Conservation (phyloP, 805 yeast species). For the Sugiyamaella floridensis region DNA sequence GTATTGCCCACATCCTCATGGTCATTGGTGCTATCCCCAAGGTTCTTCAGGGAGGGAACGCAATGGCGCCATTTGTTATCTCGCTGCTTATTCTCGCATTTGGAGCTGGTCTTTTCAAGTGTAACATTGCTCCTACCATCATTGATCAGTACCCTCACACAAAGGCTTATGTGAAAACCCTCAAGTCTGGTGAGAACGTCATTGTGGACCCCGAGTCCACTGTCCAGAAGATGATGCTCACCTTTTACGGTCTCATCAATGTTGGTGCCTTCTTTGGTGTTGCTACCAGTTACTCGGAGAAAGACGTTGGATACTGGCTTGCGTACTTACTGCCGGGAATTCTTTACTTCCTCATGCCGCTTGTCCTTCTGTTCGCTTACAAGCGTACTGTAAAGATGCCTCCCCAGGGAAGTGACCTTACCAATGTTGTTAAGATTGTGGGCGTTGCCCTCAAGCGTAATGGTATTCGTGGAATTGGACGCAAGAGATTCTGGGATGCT, state of each 20-base stretch:
- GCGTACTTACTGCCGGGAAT: slow-evolving; percentile 46
- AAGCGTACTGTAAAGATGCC: slow-evolving; percentile 32
- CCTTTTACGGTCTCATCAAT: slow-evolving; percentile 51
- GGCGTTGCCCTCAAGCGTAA: slow-evolving; percentile 35
- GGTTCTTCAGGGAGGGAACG: slow-evolving; percentile 16
- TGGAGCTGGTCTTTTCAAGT: slow-evolving; percentile 51
- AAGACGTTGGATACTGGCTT: slow-evolving; percentile 48
- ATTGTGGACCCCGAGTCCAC: slow-evolving; percentile 42
- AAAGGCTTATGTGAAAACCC: slow-evolving; percentile 46
- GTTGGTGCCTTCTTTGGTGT: slow-evolving; percentile 48
- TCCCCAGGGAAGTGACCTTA: slow-evolving; percentile 44
- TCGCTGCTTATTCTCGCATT: slow-evolving; percentile 24
- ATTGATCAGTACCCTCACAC: slow-evolving; percentile 48
- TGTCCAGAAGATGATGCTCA: slow-evolving; percentile 33
- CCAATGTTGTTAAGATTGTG: slow-evolving; percentile 37
- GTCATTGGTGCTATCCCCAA: slow-evolving; percentile 43
- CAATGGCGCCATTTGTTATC: slow-evolving; percentile 32
- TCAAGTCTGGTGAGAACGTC: slow-evolving; percentile 48
- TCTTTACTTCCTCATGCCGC: slow-evolving; percentile 47
- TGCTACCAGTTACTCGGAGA: slow-evolving; percentile 46
- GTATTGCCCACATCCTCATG: slow-evolving; percentile 42
- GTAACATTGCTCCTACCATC: slow-evolving; percentile 34
- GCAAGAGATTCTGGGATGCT: slow-evolving; percentile 5
- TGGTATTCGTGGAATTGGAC: slow-evolving; percentile 20
- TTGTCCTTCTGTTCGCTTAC: slow-evolving; percentile 41